These are phyloP conservation scores for Tremellales sp. DNA, from an alignment of 1,284 basidiomycete species.

Conservation along the genomic window DNA sequence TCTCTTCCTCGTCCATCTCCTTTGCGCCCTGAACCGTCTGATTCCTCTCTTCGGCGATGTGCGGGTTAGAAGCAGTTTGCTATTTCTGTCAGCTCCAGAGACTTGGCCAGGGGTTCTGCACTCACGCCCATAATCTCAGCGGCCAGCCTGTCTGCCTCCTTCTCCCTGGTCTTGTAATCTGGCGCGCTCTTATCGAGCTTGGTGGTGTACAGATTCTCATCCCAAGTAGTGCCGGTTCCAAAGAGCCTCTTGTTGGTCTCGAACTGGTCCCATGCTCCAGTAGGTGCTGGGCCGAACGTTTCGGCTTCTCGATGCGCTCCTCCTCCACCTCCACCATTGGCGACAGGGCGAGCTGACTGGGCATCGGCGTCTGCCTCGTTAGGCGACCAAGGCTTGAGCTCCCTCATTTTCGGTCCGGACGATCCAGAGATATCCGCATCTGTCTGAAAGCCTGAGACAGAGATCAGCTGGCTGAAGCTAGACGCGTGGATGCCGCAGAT, in stretches of 20 bases:
- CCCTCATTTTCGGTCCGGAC: conserved; percentile 33
- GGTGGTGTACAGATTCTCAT: conserved; percentile 94
- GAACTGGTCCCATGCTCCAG: conserved; percentile 85
- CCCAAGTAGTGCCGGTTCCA: conserved; percentile 84
- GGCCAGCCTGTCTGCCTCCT: conserved; percentile 80
- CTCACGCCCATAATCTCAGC: conserved; percentile 81
- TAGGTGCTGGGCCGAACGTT: conserved; percentile 35
- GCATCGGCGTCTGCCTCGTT: conserved; percentile 35
- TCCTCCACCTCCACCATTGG: conserved; percentile 17
- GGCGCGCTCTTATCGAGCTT: conserved; percentile 78
- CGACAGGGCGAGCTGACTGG: conserved; percentile 10
- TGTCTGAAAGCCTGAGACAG: conserved; percentile 71
- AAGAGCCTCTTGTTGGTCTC: conserved; percentile 89
- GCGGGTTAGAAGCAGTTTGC: conserved; percentile 69
- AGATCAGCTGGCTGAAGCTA: neutral
- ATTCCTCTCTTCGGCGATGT: conserved; percentile 86
- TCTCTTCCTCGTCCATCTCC: conserved; percentile 86
- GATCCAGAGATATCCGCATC: conserved; percentile 76
- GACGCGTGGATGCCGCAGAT: neutral
- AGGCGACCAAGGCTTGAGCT: conserved; percentile 75
- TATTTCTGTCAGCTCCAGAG: conserved; percentile 36
- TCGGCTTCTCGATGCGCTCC: conserved; percentile 26
- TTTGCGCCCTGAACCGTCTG: conserved; percentile 58
- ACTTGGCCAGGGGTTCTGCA: conserved; percentile 12
- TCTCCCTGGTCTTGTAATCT: conserved; percentile 77